phyloP scores from a whole-genome alignment of 805 yeast genomes.

The Jamesozyma hellenica region DNA sequence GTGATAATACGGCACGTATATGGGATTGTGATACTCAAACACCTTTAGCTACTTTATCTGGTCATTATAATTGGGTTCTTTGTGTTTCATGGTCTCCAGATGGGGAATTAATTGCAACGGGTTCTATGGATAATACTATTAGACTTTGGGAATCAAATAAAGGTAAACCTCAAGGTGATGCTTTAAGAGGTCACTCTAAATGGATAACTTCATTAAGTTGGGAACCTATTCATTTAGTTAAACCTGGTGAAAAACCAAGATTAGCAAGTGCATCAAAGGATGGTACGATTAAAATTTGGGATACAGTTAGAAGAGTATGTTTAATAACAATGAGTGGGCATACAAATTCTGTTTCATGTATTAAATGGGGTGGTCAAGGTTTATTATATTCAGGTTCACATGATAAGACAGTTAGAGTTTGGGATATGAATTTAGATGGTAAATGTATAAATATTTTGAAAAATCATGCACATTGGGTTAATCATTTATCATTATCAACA shows the following conservation, averaged over 20 bases:
- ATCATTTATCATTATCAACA: constrained; percentile 83
- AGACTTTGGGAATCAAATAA: constrained; percentile 75
- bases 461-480: constrained; percentile 97
- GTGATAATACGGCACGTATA: constrained; percentile 88
- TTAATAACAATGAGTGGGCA: constrained; percentile 75
- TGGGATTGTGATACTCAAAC: constrained; percentile 98
- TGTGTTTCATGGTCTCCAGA: constrained; percentile 89
- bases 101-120: constrained; percentile 86
- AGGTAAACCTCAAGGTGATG: constrained; percentile 65
- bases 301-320: constrained; percentile 57
- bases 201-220: constrained; percentile 86
- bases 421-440: constrained; percentile 74
- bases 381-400: constrained; percentile 83
- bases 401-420: constrained; percentile 84
- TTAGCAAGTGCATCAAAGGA: constrained; percentile 87
- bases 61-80: constrained; percentile 90
- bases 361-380: constrained; percentile 93
- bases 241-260: constrained; percentile 54
- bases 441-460: constrained; percentile 66
- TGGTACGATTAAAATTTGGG: constrained; percentile 85
- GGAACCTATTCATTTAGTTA: constrained; percentile 85
- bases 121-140: constrained; percentile 86
- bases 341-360: constrained; percentile 80
- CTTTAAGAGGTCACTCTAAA: constrained; percentile 72
- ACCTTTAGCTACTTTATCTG: constrained; percentile 66